These are phyloP conservation scores for Colletotrichum camelliae DNA, from an alignment of 2,329 filamentous ascomycete species.

Conservation along the genomic window DNA sequence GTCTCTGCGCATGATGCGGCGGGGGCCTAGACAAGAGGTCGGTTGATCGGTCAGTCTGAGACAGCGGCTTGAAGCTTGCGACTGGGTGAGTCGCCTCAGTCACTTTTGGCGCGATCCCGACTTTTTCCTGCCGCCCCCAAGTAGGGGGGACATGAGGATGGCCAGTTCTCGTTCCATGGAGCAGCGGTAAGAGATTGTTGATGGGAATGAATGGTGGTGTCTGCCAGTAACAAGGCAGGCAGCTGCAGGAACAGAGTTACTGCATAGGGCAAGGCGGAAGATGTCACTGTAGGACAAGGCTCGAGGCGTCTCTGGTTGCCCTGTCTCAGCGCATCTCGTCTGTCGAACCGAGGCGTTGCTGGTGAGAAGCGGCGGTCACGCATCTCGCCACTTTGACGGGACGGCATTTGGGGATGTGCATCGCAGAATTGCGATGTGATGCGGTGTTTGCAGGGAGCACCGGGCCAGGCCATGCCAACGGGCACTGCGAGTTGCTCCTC, in stretches of 20 bases:
- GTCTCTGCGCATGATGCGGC: too few relatives aligned
- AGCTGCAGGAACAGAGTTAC: constrained; percentile 17
- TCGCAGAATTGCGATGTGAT: not conserved
- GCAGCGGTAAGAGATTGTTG: constrained; percentile 2
- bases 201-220: not conserved
- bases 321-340: not conserved
- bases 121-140: not conserved
- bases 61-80: not conserved
- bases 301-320: not conserved
- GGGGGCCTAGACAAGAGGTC: not conserved
- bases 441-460: not conserved
- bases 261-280: not conserved
- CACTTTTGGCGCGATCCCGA: not conserved
- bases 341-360: not conserved
- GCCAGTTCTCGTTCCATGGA: not conserved
- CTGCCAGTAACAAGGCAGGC: not conserved
- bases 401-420: not conserved
- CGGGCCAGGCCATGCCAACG: not conserved
- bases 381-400: not conserved
- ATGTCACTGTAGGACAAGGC: not conserved
- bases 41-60: not conserved
- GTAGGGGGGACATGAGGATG: not conserved
- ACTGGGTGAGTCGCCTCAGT: not conserved
- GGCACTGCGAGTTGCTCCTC: not conserved
- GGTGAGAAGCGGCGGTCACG: not conserved